Evolutionary conservation across 2,329 filamentous ascomycete species (phyloP).

Genomic region (Cladophialophora psammophila): DNA sequence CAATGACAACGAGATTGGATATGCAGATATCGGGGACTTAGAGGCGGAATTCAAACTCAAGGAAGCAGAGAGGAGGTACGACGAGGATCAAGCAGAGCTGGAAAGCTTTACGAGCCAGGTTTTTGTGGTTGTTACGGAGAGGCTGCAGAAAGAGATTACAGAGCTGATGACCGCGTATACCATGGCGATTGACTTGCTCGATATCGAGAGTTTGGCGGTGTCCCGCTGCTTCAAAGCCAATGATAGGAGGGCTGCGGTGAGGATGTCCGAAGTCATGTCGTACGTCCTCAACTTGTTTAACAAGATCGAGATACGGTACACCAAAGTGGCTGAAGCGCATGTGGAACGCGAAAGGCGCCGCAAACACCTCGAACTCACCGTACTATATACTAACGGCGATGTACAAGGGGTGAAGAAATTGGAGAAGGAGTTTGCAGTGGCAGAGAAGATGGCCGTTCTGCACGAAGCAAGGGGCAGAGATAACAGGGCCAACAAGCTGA

Average conservation of each 20-base stretch:
- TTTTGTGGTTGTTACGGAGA: conserved; percentile 59
- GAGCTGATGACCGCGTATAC: conserved; percentile 57
- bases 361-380: conserved; percentile 61
- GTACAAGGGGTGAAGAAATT: conserved; percentile 59
- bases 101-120: conserved; percentile 59
- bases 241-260: conserved; percentile 41
- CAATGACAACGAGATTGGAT: conserved; percentile 64
- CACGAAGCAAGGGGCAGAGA: conserved; percentile 59
- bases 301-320: conserved; percentile 59
- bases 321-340: conserved; percentile 57
- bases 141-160: conserved; percentile 59
- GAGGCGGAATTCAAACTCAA: conserved; percentile 63
- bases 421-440: conserved; percentile 57
- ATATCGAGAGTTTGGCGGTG: conserved; percentile 49
- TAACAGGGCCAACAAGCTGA: conserved; percentile 58
- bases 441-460: conserved; percentile 59
- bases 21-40: conserved; percentile 63
- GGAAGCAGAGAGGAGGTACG: conserved; percentile 59
- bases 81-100: conserved; percentile 61
- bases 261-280: conserved; percentile 53
- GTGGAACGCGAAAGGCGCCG: conserved; percentile 62
- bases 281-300: conserved; percentile 55
- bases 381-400: conserved; percentile 55
- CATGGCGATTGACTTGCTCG: conserved; percentile 51
- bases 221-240: conserved; percentile 34